phyloP scores from a whole-genome alignment of 1,139 yeast genomes.

The Pichia sp. region DNA sequence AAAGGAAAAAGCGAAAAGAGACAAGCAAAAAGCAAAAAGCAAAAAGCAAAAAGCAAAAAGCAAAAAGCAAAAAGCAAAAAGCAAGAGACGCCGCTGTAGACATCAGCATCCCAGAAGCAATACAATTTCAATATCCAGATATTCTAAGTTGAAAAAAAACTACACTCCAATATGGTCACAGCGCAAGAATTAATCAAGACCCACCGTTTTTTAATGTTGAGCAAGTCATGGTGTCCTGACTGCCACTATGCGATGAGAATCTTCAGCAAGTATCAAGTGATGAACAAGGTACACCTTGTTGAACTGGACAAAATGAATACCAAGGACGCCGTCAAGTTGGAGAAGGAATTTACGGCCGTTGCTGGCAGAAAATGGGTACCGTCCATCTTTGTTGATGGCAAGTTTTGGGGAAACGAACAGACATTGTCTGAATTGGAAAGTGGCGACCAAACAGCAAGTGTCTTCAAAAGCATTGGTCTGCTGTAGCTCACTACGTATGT shows the following conservation, averaged over 20 bases:
- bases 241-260: constrained; percentile 55
- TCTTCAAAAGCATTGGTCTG: constrained; percentile 39
- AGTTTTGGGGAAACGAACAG: constrained; percentile 52
- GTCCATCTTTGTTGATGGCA: constrained; percentile 59
- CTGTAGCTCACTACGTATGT: constrained; percentile 13
- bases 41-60: no score
- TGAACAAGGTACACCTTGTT: constrained; percentile 43
- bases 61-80: no score
- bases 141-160: no score
- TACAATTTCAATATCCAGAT: no score
- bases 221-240: constrained; percentile 76
- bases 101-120: no score
- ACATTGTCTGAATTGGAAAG: constrained; percentile 43
- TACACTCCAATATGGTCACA: not conserved
- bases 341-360: constrained; percentile 52
- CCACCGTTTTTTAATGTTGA: constrained; percentile 49
- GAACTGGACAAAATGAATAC: constrained; percentile 56
- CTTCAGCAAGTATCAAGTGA: constrained; percentile 46
- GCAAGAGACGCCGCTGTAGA: no score
- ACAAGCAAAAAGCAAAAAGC: no score
- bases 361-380: constrained; percentile 70
- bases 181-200: constrained; percentile 37
- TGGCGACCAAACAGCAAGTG: constrained; percentile 36
- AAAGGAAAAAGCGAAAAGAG: no score
- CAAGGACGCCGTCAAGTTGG: constrained; percentile 48